Base-by-base conservation (phyloP, 2,329 filamentous ascomycete species). In the Microcyclospora pomicola region DNA sequence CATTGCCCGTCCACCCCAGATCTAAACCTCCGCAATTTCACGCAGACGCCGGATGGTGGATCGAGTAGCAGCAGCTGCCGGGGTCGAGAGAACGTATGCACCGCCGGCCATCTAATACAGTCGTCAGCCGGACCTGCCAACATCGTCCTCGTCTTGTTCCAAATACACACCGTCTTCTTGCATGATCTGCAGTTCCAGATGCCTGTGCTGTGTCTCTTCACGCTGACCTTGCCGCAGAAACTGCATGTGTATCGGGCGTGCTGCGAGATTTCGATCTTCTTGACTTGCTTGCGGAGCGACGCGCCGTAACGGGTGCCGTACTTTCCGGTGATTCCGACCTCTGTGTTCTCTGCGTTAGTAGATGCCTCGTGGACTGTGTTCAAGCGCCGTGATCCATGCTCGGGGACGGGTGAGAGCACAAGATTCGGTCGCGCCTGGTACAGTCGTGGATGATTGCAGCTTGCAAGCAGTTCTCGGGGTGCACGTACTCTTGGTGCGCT, bases 231-330 rank as follows among this genome's bases (percentile, higher is more conserved):
- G 64, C 88, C 88, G 77, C 86, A 94, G 82, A 96, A 98, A 53
- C 87, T 88, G 80, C 88, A 96, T 64, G 80, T 79, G 68, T 95
- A 96, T 67, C 82, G 82, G 72, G 86, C 85, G 76, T 98, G 91
- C 71, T 96, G 91, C 61, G 84, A 83, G 68, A 96, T 83, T 81
- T 96, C 91, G 82, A 95, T 94, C 83, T 95, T 95, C 85, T 96
- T 96, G 64, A 91, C 81, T 87, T 85, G 87, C 79, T 96, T 96
- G 72, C 88, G 84, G 71, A 96, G 85, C 62, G 91, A 96, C 66
- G 91, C 88, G 87, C 88, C 91, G 71, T 93, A 93, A 77, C 85
- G 88, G 56, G 27, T 11, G n/a, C 12, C 15, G 33, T 27, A 35
- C 13, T 12, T 27, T 27, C 15, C 84, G 74, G 88, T 95, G 68